Evolutionary conservation across 495 filamentous ascomycete species (phyloP).

Genomic region (Cairneyella variabilis): DNA sequence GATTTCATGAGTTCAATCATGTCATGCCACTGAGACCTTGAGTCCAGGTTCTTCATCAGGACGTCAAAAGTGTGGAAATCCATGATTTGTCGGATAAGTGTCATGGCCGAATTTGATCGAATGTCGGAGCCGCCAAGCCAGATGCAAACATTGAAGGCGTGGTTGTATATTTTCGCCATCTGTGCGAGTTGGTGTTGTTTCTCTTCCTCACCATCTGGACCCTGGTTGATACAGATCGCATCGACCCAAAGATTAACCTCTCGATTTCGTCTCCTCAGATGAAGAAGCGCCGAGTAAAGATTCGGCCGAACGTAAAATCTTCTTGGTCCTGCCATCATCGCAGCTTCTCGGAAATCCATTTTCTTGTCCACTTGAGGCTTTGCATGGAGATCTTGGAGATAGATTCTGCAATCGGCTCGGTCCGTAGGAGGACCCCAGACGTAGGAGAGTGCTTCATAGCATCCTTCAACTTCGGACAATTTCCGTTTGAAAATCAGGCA

Average conservation of each 20-base stretch:
- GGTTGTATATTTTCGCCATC: neutral
- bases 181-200: slow-evolving; percentile 1
- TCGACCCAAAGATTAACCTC: neutral
- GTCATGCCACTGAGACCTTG: slow-evolving; percentile 18
- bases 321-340: neutral
- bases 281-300: neutral
- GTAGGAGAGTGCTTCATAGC: neutral
- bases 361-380: neutral
- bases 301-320: neutral
- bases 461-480: neutral
- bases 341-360: neutral
- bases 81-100: neutral
- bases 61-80: neutral
- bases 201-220: neutral
- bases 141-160: neutral
- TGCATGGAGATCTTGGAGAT: neutral
- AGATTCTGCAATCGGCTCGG: neutral
- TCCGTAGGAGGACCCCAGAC: neutral
- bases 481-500: neutral
- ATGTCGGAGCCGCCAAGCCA: neutral
- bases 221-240: neutral
- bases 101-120: neutral
- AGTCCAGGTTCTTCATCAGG: neutral
- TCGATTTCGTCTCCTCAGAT: neutral
- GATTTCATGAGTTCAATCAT: slow-evolving; percentile 29